Evolutionary conservation across 2,329 filamentous ascomycete genomes (phyloP).

Genomic region (Lizonia empirigonia): DNA sequence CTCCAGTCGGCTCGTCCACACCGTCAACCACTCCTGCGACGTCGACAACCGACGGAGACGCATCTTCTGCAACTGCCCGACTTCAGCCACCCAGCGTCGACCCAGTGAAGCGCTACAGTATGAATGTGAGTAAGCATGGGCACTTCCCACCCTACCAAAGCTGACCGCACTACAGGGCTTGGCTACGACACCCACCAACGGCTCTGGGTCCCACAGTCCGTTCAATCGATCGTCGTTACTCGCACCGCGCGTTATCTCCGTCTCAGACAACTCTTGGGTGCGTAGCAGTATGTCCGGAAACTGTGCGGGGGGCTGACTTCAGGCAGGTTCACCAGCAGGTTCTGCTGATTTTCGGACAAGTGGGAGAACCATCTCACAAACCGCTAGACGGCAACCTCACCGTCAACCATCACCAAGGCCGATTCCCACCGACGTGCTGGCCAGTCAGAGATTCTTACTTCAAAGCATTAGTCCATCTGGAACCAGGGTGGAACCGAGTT

Average conservation of each 20-base stretch:
- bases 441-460: conserved; percentile 89
- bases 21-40: conserved; percentile 70
- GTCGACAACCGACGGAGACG: conserved; percentile 72
- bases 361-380: conserved; percentile 72
- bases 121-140: conserved; percentile 36
- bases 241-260: conserved; percentile 78
- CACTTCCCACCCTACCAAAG: background rate
- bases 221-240: conserved; percentile 72
- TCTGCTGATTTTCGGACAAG: conserved; percentile 78
- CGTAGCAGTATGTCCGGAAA: conserved; percentile 35
- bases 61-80: conserved; percentile 56
- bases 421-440: conserved; percentile 82
- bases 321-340: conserved; percentile 87
- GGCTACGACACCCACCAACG: conserved; percentile 58
- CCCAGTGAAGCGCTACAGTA: conserved; percentile 62
- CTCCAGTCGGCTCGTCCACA: conserved; percentile 68
- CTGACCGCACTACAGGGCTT: conserved; percentile 52
- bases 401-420: conserved; percentile 81
- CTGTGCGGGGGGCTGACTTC: conserved; percentile 18
- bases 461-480: conserved; percentile 88
- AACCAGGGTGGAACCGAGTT: conserved; percentile 85
- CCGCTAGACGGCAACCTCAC: conserved; percentile 79
- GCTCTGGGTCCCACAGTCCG: conserved; percentile 50
- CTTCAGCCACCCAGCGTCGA: conserved; percentile 50
- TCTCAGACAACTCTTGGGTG: conserved; percentile 86